phyloP scores from a whole-genome alignment of 345 rosid genomes.

The Linum usitatissimum region DNA sequence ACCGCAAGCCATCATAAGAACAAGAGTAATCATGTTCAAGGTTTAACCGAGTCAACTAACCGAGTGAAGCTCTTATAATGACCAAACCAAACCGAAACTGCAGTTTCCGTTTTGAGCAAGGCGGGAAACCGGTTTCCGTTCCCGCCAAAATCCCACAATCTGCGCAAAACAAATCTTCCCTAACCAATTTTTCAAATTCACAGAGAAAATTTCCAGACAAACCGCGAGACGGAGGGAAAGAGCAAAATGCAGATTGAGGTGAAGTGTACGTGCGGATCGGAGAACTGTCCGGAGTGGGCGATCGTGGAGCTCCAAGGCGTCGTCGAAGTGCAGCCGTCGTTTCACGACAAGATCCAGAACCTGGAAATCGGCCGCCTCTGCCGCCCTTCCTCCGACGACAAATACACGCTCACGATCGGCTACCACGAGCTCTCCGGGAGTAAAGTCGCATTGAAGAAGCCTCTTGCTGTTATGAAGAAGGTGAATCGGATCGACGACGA shows the following conservation, averaged over 20 bases:
- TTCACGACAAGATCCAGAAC: constrained; percentile 47
- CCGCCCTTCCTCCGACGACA: constrained; percentile 62
- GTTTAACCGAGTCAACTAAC: too few relatives aligned
- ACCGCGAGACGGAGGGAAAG: not conserved
- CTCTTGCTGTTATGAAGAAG: constrained; percentile 41
- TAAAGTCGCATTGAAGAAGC: constrained; percentile 14
- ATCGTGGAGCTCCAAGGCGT: constrained; percentile 81
- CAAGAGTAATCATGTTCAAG: too few relatives aligned
- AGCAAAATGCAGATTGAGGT: constrained; percentile 65
- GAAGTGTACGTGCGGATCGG: constrained; percentile 66
- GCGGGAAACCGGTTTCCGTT: too few relatives aligned
- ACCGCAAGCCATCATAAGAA: too few relatives aligned
- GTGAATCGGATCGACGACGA: constrained; percentile 27
- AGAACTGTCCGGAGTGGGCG: constrained; percentile 75
- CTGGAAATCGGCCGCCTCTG: constrained; percentile 75
- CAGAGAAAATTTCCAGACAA: not conserved
- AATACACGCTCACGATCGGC: constrained; percentile 69
- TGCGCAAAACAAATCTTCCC: too few relatives aligned
- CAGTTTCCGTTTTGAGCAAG: too few relatives aligned
- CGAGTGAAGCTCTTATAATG: too few relatives aligned
- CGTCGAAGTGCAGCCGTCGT: constrained; percentile 55
- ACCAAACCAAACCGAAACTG: too few relatives aligned
- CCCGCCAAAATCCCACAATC: too few relatives aligned
- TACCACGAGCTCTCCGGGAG: constrained; percentile 64
- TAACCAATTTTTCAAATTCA: not conserved